phyloP scores from a whole-genome alignment of 2,329 filamentous ascomycete genomes.

The Fonsecaea monophora region DNA sequence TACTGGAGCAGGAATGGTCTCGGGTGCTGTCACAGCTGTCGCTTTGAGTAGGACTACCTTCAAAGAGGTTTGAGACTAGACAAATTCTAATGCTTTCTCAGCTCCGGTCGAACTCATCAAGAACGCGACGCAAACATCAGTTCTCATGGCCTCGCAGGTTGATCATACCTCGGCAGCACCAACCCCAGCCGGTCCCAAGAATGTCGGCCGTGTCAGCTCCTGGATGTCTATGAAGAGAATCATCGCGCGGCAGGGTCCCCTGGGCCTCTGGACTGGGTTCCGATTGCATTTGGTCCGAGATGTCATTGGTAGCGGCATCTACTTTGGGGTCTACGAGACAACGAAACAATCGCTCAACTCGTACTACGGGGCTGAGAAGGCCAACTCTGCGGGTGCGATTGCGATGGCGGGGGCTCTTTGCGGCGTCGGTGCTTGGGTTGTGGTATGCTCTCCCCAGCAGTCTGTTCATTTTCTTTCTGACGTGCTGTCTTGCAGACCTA shows the following conservation, averaged over 20 bases:
- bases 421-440: constrained; percentile 56
- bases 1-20: constrained; percentile 50
- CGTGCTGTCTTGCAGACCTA: constrained; percentile 49
- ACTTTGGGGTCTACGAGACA: constrained; percentile 57
- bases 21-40: constrained; percentile 51
- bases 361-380: constrained; percentile 52
- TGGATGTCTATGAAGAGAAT: constrained; percentile 53
- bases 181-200: constrained; percentile 25
- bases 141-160: constrained; percentile 48
- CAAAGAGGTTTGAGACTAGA: neutral
- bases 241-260: constrained; percentile 51
- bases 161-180: constrained; percentile 13
- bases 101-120: constrained; percentile 58
- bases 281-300: constrained; percentile 54
- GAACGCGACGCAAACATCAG: constrained; percentile 58
- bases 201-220: constrained; percentile 51
- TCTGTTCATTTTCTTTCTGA: neutral
- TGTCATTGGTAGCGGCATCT: constrained; percentile 54
- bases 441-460: constrained; percentile 45
- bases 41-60: constrained; percentile 50
- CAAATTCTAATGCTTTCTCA: constrained; percentile 33
- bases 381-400: constrained; percentile 51
- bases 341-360: constrained; percentile 55
- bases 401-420: constrained; percentile 55
- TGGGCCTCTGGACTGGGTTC: constrained; percentile 56